Base-by-base conservation (phyloP, 2,329 filamentous ascomycete genomes). In the Neonectria coccinea region DNA sequence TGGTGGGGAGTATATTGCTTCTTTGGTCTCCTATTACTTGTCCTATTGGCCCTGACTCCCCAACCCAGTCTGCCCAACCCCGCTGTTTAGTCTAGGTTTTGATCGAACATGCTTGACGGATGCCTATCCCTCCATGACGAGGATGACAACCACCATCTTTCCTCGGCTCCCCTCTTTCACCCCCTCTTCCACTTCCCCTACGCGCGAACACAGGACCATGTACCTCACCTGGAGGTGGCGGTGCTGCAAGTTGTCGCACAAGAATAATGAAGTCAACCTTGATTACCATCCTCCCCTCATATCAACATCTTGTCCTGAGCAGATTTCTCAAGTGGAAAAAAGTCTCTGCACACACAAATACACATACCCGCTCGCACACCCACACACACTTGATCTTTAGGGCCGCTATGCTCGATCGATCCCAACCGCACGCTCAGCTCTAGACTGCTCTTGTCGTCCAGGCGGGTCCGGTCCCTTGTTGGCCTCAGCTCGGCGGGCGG, bases 1-100 rank as follows among this genome's bases (percentile, higher is more conserved):
- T 25, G 60, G 73, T 62, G 72, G 69, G 64, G 41, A 56, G 39
- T 58, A 65, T 61, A 73, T 75, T 75, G 70, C 73, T 75, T 75
- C 72, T 75, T 75, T 75, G 60, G 72, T 67, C 62, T 51, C 18
- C 47, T 27, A 20, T 27, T 50, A 33, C 64, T 56, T 39, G 61
- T 56, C 52, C 56, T 57, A 75, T 75, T 75, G 73, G 73, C 22
- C 44, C 57, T 22, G 22, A 5, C 36, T 39, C 14, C 36, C 36
- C 12, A 1, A 25, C 58, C 63, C 48, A 56, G 51, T 57, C 63
- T 16, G 36, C 36, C 67, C 69, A 61, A 41, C 66, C 62, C 64
- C 68, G 55, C 20, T 20, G 20, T 20, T 20, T 20, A 20, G 20
- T 20, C 20, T 3, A 20, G 20, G 2, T 22, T 22, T 39, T 20